phyloP scores from a whole-genome alignment of 768 basidiomycete genomes.

The Saitozyma sp. region DNA sequence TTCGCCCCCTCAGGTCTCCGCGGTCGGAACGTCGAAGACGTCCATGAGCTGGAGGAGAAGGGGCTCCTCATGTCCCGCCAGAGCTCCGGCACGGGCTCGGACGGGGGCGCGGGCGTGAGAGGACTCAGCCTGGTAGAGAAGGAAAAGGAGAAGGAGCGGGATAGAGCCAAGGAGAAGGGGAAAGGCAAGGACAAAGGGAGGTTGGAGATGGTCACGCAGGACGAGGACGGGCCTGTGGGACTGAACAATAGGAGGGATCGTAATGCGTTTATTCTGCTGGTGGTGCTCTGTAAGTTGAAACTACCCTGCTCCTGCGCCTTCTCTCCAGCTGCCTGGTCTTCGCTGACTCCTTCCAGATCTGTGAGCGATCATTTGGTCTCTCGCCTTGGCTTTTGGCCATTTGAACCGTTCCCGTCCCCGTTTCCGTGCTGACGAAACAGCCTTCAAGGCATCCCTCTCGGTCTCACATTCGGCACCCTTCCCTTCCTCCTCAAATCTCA shows the following conservation, averaged over 20 bases:
- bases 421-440: constrained; percentile 37
- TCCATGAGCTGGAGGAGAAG: constrained; percentile 42
- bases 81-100: neutral
- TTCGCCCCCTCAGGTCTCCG: constrained; percentile 21
- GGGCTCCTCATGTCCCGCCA: constrained; percentile 23
- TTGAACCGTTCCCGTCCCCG: neutral
- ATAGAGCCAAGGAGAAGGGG: neutral
- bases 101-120: constrained; percentile 5
- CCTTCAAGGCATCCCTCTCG: constrained; percentile 86
- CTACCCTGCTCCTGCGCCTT: neutral
- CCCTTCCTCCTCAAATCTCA: constrained; percentile 95
- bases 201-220: constrained; percentile 7
- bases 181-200: neutral
- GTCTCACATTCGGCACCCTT: constrained; percentile 91
- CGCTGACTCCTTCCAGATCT: constrained; percentile 7
- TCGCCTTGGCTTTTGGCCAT: constrained; percentile 1
- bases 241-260: constrained; percentile 72
- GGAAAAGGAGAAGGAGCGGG: neutral
- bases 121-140: constrained; percentile 12
- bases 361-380: constrained; percentile 1
- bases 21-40: constrained; percentile 42
- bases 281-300: constrained; percentile 76
- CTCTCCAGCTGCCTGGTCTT: no score
- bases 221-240: constrained; percentile 30
- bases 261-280: constrained; percentile 76